Percentiles rank a stretch among this genome's conserved stretches.
These are phyloP conservation scores for Solanum rostratum DNA, from an alignment of 257 asterid species.

Conservation along the genomic window DNA sequence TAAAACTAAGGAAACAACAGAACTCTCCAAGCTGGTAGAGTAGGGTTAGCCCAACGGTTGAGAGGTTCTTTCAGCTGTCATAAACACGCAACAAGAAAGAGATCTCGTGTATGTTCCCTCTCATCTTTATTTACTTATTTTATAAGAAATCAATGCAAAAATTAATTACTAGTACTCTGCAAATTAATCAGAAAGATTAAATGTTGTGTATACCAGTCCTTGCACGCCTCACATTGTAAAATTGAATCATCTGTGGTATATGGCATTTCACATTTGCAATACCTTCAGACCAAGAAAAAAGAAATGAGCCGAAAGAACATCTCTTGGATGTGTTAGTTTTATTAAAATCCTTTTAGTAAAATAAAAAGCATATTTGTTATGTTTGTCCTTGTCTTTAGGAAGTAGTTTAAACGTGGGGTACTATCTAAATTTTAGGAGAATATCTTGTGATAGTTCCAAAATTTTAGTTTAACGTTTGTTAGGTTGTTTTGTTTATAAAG, in stretches of 20 bases:
- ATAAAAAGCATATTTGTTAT: too few relatives aligned
- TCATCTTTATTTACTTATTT: not conserved
- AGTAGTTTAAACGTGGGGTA: too few relatives aligned
- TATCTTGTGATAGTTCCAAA: too few relatives aligned
- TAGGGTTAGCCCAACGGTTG: not conserved
- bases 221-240: slow-evolving; percentile 68
- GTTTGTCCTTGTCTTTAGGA: too few relatives aligned
- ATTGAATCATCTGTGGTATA: slow-evolving; percentile 66
- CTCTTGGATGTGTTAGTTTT: too few relatives aligned
- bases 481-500: too few relatives aligned
- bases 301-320: not conserved
- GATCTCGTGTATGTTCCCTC: not conserved
- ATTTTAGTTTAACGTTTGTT: too few relatives aligned
- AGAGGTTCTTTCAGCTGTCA: not conserved
- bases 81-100: not conserved
- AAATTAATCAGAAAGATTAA: not conserved
- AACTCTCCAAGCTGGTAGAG: not conserved
- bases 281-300: slow-evolving; percentile 22
- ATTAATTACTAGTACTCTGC: not conserved
- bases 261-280: slow-evolving; percentile 72
- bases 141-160: not conserved
- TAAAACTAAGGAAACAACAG: not conserved
- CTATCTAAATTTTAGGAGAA: too few relatives aligned
- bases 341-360: too few relatives aligned
- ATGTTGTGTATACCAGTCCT: slow-evolving; percentile 42